A percentile compares a stretch with the other conserved stretches of the same genome.
phyloP scores from a whole-genome alignment of 2,329 filamentous ascomycete genomes.

The Talaromyces sp. region DNA sequence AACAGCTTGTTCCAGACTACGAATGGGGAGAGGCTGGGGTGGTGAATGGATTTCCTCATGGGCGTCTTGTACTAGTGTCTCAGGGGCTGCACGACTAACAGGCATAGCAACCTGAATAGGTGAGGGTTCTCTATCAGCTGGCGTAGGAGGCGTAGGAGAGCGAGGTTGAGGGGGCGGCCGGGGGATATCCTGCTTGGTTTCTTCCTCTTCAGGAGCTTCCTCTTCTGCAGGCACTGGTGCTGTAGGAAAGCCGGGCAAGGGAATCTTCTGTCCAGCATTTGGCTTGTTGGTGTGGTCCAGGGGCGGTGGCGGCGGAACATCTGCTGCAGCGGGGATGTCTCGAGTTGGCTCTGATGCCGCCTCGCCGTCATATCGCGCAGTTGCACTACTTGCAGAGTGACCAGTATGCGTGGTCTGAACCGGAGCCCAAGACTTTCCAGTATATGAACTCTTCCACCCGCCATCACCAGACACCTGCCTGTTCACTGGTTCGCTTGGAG shows the following conservation, averaged over 20 bases:
- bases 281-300: slow-evolving; percentile 65
- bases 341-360: slow-evolving; percentile 51
- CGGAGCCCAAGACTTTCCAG: slow-evolving; percentile 82
- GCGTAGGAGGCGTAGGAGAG: slow-evolving; percentile 48
- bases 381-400: slow-evolving; percentile 51
- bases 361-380: slow-evolving; percentile 47
- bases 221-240: slow-evolving; percentile 38
- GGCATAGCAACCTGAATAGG: slow-evolving; percentile 84
- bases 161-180: slow-evolving; percentile 43
- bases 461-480: slow-evolving; percentile 54
- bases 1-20: slow-evolving; percentile 57
- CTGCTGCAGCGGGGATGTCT: slow-evolving; percentile 42
- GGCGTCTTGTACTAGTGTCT: slow-evolving; percentile 36
- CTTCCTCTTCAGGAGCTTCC: slow-evolving; percentile 42
- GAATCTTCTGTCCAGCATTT: slow-evolving; percentile 61
- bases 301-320: slow-evolving; percentile 50
- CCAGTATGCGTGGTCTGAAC: slow-evolving; percentile 71
- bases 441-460: slow-evolving; percentile 88
- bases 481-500: slow-evolving; percentile 22
- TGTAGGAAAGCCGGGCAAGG: slow-evolving; percentile 65
- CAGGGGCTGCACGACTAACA: slow-evolving; percentile 58
- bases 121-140: slow-evolving; percentile 53
- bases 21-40: slow-evolving; percentile 52
- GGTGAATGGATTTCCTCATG: slow-evolving; percentile 40
- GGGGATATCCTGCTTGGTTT: slow-evolving; percentile 30